Percentiles rank a stretch among this genome's conserved stretches.
phyloP scores from a whole-genome alignment of 2,329 filamentous ascomycete species.

The Aspergillus novofumigatus region DNA sequence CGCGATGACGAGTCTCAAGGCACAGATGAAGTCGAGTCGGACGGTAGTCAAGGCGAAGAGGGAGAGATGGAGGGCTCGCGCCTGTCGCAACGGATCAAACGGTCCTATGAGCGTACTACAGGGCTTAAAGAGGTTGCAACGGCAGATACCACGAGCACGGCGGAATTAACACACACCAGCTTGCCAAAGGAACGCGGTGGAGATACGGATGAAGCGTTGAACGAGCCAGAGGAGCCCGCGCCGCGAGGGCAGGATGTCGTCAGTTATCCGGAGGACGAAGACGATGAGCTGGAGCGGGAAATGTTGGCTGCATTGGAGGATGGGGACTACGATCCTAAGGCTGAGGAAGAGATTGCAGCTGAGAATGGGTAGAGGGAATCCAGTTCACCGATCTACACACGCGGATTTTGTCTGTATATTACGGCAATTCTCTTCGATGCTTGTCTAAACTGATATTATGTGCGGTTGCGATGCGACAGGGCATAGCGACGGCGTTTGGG shows the following conservation, averaged over 20 bases:
- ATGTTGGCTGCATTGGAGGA: conserved; percentile 58
- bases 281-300: conserved; percentile 49
- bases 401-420: conserved; percentile 1
- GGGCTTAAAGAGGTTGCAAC: conserved; percentile 36
- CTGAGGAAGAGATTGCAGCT: conserved; percentile 31
- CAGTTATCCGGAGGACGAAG: conserved; percentile 34
- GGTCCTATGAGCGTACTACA: conserved; percentile 39
- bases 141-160: conserved; percentile 14
- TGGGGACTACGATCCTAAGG: conserved; percentile 30
- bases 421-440: conserved; percentile 4
- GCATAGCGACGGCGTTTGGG: conserved; percentile 29
- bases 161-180: background rate
- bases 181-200: conserved; percentile 20
- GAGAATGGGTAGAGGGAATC: conserved; percentile 26
- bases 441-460: conserved; percentile 9
- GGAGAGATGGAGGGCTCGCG: conserved; percentile 37
- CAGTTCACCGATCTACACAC: background rate
- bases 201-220: conserved; percentile 23
- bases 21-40: conserved; percentile 31
- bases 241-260: conserved; percentile 26
- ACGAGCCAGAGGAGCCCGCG: conserved; percentile 25
- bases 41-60: conserved; percentile 23
- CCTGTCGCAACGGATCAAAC: conserved; percentile 38
- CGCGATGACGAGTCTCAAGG: conserved; percentile 26
- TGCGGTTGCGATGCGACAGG: conserved; percentile 23